Evolutionary conservation across 768 basidiomycete species (phyloP).

Genomic region (Zangia roseola): DNA sequence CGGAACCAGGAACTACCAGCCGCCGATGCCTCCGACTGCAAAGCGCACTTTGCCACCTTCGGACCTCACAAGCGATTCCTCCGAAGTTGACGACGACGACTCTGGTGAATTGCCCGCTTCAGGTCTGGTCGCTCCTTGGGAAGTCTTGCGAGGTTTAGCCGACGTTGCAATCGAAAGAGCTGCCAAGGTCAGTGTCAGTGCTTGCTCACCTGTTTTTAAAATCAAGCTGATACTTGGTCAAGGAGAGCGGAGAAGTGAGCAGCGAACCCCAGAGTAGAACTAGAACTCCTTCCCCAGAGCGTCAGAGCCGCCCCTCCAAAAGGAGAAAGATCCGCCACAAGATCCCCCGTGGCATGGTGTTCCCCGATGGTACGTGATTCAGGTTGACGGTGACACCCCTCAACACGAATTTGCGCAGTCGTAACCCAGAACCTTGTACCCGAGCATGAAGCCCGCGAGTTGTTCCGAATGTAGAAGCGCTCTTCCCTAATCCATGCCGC

Average conservation of each 20-base stretch:
- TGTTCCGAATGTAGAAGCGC: constrained; percentile 71
- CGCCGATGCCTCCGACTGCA: constrained; percentile 36
- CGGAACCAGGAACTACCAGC: constrained; percentile 31
- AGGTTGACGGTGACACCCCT: not conserved
- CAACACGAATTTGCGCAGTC: constrained; percentile 42
- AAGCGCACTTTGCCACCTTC: constrained; percentile 66
- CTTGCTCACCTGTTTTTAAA: not conserved
- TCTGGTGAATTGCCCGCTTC: constrained; percentile 76
- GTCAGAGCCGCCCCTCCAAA: constrained; percentile 66
- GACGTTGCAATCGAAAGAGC: constrained; percentile 80
- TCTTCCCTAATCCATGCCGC: constrained; percentile 6
- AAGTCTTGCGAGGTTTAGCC: constrained; percentile 76
- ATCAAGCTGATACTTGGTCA: constrained; percentile 15
- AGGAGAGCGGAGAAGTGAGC: constrained; percentile 72
- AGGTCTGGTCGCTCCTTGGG: constrained; percentile 85
- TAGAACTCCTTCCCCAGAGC: constrained; percentile 70
- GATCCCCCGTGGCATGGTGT: constrained; percentile 54
- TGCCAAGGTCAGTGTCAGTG: constrained; percentile 65
- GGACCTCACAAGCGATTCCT: constrained; percentile 75
- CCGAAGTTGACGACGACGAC: constrained; percentile 83
- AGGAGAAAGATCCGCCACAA: constrained; percentile 71
- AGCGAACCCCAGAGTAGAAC: constrained; percentile 76
- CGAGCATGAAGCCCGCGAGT: constrained; percentile 79
- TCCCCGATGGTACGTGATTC: constrained; percentile 66
- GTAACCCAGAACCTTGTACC: constrained; percentile 81